Evolutionary conservation across 495 filamentous ascomycete genomes (phyloP), one percentile per base, ranked within the genome.

Genomic region (Opeltia flavorubescens): DNA sequence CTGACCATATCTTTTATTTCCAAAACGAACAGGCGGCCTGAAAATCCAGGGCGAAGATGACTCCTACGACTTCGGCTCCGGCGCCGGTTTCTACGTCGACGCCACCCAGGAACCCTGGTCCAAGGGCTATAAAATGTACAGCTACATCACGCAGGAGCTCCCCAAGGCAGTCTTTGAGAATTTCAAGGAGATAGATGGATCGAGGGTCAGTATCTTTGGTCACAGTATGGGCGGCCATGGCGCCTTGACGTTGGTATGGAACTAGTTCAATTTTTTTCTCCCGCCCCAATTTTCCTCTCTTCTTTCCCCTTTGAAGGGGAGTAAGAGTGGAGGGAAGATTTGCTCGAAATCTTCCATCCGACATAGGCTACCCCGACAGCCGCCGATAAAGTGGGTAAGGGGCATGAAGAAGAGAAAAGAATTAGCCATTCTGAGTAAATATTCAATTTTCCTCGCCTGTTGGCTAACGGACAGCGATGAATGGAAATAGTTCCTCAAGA

Each of bases 221-320:
- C 91, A 96, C 62, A 83, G 76, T 55, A 98, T 98, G 91, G 91
- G 91, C 55, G 91, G 91, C 0, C 91, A 96, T 63, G 91, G 91
- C 20, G 91, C 91, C 40, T 67, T 98, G 52, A 94, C 86, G 43
- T 64, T 95, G 54, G 77, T 80, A 57, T 38, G 68, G 48, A 11
- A n/a, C n/a, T 8, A 41, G 38, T 21, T 21, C 8, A 12, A 18
- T 8, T 8, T 21, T 12, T 41, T 25, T 33, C 29, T 41, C 20
- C 47, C 38, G 46, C 15, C 52, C 25, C n/a, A n/a, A n/a, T n/a
- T n/a, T n/a, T n/a, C n/a, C n/a, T n/a, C n/a, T n/a, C 50, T 42
- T 43, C n/a, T 42, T 46, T 53, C 28, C 13, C 23, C n/a, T 43
- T 27, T 9, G 30, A 33, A 9, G 30, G n/a, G n/a, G n/a, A n/a